Base-by-base conservation (phyloP, 169 alveolate genomes). In the Cryptosporidium viatorum region DNA sequence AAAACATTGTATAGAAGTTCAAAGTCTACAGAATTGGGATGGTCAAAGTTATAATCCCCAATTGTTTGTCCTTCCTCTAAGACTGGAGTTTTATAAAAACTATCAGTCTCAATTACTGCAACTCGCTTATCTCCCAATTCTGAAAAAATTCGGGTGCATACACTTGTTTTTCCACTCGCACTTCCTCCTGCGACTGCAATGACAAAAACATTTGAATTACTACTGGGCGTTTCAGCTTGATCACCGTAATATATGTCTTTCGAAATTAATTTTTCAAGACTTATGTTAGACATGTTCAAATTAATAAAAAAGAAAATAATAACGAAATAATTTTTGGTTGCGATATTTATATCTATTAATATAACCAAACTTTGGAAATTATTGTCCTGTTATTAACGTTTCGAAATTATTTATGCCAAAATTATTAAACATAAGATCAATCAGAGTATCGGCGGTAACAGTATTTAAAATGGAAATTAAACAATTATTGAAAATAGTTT, bases 161-260 rank as follows among this genome's bases (percentile, higher is more conserved):
- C 75, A 33, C 94, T 91, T n/a, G 96, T 93, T 84, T 95, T 95
- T 6, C 97, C 97, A 55, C 94, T 74, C 60, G 96, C 96, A 41
- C 95, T 92, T 26, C 96, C 97, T 26, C 97, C 97, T 35, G 94
- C 74, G 9, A 95, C 93, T 31, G 96, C 97, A 16, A 95, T 89
- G 8, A 95, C 62, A 21, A 91, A 70, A 14, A 59, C 73, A 50
- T 80, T 80, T 35, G 89, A 67, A 26, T 29, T 18, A 14, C 52
- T 6, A 9, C 68, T 23, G 4, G 74, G 74, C 7, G 39, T 23
- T n/a, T 35, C 58, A 3, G 39, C 33, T 73, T 33, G 52, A 59
- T 52, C 58, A 18, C 70, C 26, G 39, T 35, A 51, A 52, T 29
- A 52, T 21, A 18, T 69, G 35, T 59, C 71, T 37, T 45, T 69